Percentiles rank a stretch among this genome's conserved stretches.
Conservation (phyloP, 164 flowering plant genomes). For the Stephania cephalantha region DNA sequence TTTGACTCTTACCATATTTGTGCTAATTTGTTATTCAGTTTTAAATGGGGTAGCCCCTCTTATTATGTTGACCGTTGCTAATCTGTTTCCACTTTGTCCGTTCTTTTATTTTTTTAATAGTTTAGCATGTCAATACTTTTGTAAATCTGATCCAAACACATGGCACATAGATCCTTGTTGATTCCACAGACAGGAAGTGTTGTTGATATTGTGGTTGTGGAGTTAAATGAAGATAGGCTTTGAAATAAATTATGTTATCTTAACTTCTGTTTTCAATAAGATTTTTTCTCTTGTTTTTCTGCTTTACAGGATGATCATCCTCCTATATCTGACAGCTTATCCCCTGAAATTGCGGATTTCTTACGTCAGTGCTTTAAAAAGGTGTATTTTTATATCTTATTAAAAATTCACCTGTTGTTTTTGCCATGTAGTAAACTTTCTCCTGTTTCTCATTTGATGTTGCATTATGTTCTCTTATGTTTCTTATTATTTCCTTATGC, state of each 20-base stretch:
- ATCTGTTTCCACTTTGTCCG: not conserved
- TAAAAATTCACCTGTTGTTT: not conserved
- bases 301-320: constrained; percentile 84
- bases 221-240: not conserved
- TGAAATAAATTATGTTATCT: not conserved
- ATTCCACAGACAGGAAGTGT: not conserved
- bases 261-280: not conserved
- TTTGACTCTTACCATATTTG: not conserved
- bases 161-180: not conserved
- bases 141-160: not conserved
- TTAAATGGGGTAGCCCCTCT: not conserved
- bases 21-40: not conserved
- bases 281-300: constrained; percentile 1
- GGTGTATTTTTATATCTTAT: constrained; percentile 34
- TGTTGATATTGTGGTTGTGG: not conserved
- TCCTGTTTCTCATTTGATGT: not conserved
- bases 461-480: not conserved
- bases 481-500: not conserved
- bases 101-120: not conserved
- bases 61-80: not conserved
- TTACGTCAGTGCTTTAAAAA: constrained; percentile 90
- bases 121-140: not conserved
- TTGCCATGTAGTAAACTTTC: not conserved
- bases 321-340: constrained; percentile 90
- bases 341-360: constrained; percentile 90